Percentiles rank a stretch among this genome's conserved stretches.
Conservation (phyloP, 805 yeast species). For the Cyberlindnera euphorbiiphila region DNA sequence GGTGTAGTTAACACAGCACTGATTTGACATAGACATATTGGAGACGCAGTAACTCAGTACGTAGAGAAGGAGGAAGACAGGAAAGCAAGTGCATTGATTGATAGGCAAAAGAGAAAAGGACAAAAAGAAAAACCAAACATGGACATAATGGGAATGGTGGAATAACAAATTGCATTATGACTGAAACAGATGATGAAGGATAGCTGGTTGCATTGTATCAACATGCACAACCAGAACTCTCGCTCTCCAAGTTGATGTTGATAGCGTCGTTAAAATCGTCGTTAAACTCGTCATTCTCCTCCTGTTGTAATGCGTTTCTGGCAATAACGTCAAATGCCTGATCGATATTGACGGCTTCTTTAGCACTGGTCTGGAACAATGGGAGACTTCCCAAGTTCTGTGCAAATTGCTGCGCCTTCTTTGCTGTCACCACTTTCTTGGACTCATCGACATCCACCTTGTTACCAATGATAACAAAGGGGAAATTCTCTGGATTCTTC, state of each 20-base stretch:
- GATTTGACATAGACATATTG: no score
- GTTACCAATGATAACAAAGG: slow-evolving; percentile 92
- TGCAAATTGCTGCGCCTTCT: slow-evolving; percentile 59
- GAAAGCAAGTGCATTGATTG: no score
- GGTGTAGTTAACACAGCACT: no score
- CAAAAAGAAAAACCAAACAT: no score
- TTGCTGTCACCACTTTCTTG: slow-evolving; percentile 64
- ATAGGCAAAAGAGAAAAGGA: background rate
- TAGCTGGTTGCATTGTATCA: no score
- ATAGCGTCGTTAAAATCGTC: slow-evolving; percentile 97
- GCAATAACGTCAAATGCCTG: slow-evolving; percentile 95
- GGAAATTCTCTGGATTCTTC: slow-evolving; percentile 90
- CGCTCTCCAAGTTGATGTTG: slow-evolving; percentile 88
- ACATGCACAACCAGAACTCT: slow-evolving; percentile 33
- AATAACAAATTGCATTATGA: no score
- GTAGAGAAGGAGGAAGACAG: no score
- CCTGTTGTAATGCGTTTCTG: slow-evolving; percentile 92
- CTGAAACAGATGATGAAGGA: no score
- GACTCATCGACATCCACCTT: slow-evolving; percentile 92
- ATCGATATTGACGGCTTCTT: slow-evolving; percentile 92
- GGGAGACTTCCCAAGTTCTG: slow-evolving; percentile 75
- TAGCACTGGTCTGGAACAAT: slow-evolving; percentile 95
- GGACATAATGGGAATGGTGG: no score
- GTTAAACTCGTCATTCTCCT: slow-evolving; percentile 82
- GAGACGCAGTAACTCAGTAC: no score